Evolutionary conservation across 2,329 filamentous ascomycete genomes (phyloP).

Genomic region (Ophiostoma perfectum): DNA sequence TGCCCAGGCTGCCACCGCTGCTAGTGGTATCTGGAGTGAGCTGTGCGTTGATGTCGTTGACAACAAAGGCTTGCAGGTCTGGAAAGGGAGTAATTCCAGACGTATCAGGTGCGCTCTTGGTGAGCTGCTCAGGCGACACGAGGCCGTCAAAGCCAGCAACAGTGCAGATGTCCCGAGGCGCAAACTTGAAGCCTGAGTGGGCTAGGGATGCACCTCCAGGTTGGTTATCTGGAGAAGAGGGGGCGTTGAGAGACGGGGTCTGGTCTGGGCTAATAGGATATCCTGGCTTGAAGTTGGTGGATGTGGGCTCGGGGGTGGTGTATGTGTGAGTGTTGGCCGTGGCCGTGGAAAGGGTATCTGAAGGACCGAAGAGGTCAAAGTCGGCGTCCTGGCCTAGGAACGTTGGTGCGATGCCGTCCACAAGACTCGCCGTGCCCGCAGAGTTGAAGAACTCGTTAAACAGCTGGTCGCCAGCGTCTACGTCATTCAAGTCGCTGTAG

Average conservation of each 20-base stretch:
- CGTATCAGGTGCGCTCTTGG: slow-evolving; percentile 37
- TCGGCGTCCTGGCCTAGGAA: slow-evolving; percentile 39
- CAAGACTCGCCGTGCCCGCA: slow-evolving; percentile 43
- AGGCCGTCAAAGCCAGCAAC: slow-evolving; percentile 31
- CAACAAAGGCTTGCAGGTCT: slow-evolving; percentile 24
- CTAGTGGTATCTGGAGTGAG: slow-evolving; percentile 48
- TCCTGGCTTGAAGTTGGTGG: slow-evolving; percentile 23
- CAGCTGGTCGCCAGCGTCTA: slow-evolving; percentile 39
- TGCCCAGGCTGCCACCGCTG: slow-evolving; percentile 35
- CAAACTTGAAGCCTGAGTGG: slow-evolving; percentile 9
- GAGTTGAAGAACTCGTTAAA: slow-evolving; percentile 28
- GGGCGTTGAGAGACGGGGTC: slow-evolving; percentile 44
- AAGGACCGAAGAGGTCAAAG: slow-evolving; percentile 21
- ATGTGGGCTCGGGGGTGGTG: slow-evolving; percentile 24
- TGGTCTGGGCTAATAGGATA: slow-evolving; percentile 50
- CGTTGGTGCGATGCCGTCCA: slow-evolving; percentile 41
- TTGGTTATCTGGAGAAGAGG: slow-evolving; percentile 39
- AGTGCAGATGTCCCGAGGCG: slow-evolving; percentile 22
- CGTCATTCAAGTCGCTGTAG: slow-evolving; percentile 37
- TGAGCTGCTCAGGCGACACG: slow-evolving; percentile 40
- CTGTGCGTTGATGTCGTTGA: slow-evolving; percentile 32
- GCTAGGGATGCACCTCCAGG: slow-evolving; percentile 15
- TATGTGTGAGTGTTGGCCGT: slow-evolving; percentile 8
- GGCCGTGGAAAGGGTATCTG: slow-evolving; percentile 18
- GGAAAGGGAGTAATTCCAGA: slow-evolving; percentile 28